phyloP scores from a whole-genome alignment of 2,329 filamentous ascomycete species.

The Macroventuria anomochaeta region DNA sequence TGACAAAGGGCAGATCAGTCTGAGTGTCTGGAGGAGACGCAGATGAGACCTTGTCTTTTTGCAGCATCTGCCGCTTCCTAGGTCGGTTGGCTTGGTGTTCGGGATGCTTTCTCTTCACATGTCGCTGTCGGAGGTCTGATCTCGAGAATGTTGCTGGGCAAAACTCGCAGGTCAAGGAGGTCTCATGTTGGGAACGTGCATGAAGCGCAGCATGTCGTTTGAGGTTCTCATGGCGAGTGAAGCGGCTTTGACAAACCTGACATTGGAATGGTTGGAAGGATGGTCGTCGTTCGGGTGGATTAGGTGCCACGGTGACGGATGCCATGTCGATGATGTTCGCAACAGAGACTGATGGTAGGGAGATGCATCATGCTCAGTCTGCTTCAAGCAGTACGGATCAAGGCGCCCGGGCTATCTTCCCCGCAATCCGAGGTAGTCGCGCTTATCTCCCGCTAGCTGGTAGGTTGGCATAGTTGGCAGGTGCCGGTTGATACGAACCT shows the following conservation, averaged over 20 bases:
- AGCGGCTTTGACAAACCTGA: constrained; percentile 27
- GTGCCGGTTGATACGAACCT: neutral
- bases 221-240: constrained; percentile 32
- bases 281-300: constrained; percentile 2
- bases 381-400: neutral
- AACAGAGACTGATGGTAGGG: neutral
- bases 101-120: constrained; percentile 29
- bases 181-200: constrained; percentile 14
- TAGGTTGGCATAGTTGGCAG: neutral
- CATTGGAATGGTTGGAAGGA: constrained; percentile 30
- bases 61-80: constrained; percentile 13
- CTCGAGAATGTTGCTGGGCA: constrained; percentile 29
- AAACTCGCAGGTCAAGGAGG: constrained; percentile 22
- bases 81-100: constrained; percentile 13
- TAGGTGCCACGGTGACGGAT: constrained; percentile 2
- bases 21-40: neutral
- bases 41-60: neutral
- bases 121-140: constrained; percentile 27
- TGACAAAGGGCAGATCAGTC: neutral
- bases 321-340: neutral
- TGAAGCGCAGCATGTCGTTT: constrained; percentile 30
- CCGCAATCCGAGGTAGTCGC: constrained; percentile 9
- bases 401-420: neutral
- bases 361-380: constrained; percentile 2
- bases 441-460: constrained; percentile 11